These are phyloP conservation scores for Penicillium brasilianum DNA, from an alignment of 2,329 filamentous ascomycete species.

Conservation along the genomic window DNA sequence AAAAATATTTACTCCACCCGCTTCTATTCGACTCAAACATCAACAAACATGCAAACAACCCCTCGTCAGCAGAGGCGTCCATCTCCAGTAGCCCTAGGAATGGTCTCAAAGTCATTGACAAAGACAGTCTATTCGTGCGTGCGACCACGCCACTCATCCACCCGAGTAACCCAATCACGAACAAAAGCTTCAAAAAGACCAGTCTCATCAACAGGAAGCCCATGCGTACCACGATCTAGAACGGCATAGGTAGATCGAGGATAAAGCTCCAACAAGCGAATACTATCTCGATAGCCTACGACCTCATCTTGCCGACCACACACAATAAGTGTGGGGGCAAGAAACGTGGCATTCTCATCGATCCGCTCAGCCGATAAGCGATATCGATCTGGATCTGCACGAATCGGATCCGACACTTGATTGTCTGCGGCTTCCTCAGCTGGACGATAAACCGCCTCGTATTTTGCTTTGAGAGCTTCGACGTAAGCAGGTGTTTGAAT, in stretches of 20 bases:
- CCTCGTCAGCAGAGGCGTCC: background rate
- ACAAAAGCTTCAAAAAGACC: background rate
- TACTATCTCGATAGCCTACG: background rate
- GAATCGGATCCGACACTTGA: background rate
- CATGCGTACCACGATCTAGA: background rate
- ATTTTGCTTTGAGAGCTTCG: background rate
- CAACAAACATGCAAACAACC: background rate
- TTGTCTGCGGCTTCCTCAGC: background rate
- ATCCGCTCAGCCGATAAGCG: background rate
- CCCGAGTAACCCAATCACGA: background rate
- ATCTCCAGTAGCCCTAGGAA: background rate
- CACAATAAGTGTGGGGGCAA: background rate
- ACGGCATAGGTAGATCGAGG: background rate
- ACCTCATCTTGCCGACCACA: background rate
- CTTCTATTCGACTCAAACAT: background rate
- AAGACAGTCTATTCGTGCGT: background rate
- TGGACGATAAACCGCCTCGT: background rate
- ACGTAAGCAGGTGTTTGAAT: background rate
- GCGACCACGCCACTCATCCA: background rate
- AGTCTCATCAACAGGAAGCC: background rate
- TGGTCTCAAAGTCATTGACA: background rate
- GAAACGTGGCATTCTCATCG: background rate
- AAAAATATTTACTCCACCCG: background rate
- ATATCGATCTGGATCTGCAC: background rate
- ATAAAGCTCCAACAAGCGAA: background rate